Percentiles rank a stretch among this genome's conserved stretches.
These are phyloP conservation scores for Ilex asprella DNA, from an alignment of 257 asterid species.

Conservation along the genomic window DNA sequence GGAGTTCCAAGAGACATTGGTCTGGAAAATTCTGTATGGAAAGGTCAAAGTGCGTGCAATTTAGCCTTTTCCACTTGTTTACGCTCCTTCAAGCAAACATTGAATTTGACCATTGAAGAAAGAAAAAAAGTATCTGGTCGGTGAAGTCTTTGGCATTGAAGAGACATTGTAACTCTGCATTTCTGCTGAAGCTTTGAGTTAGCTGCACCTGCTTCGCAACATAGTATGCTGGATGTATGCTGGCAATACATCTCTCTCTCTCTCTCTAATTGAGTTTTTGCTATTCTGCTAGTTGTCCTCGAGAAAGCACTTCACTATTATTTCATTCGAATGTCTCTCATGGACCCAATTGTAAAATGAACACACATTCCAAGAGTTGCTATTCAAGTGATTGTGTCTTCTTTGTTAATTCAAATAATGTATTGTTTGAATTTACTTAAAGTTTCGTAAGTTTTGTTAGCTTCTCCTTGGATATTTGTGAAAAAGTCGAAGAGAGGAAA, in stretches of 20 bases:
- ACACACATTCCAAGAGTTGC: no score
- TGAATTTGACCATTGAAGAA: neutral
- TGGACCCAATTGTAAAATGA: no score
- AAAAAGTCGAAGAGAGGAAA: no score
- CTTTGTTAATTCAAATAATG: no score
- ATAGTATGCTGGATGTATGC: neutral
- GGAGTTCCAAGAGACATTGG: neutral
- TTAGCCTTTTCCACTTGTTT: neutral
- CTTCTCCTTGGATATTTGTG: no score
- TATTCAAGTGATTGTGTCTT: no score
- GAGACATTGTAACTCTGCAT: neutral
- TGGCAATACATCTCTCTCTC: neutral
- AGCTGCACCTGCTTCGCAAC: neutral
- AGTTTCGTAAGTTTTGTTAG: no score
- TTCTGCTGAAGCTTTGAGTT: neutral
- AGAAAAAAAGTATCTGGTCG: no score
- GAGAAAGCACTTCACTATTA: neutral
- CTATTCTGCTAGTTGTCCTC: neutral
- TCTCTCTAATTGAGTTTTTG: neutral
- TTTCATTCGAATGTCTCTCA: neutral
- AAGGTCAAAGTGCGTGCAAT: no score
- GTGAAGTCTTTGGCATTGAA: neutral
- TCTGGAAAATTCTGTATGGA: no score
- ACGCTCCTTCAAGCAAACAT: neutral
- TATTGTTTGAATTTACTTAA: no score